These are phyloP conservation scores for Trapa bicornis DNA, from an alignment of 345 rosid species.

Conservation along the genomic window DNA sequence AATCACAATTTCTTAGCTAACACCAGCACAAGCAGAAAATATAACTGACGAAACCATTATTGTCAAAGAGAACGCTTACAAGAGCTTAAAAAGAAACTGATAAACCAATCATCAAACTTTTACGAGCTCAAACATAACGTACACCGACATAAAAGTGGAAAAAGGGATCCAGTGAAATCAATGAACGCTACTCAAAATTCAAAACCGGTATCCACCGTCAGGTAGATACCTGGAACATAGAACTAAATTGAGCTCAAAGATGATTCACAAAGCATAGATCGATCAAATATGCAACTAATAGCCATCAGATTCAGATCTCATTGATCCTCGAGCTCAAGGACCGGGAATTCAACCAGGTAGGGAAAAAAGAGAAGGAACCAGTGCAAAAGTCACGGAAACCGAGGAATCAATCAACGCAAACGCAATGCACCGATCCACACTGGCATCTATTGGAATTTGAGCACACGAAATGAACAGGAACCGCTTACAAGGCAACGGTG, in stretches of 20 bases:
- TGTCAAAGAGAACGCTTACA: not conserved
- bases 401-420: not conserved
- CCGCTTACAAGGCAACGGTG: not conserved
- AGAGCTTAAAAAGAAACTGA: not conserved
- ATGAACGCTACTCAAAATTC: not conserved
- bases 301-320: not conserved
- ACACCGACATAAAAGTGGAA: not conserved
- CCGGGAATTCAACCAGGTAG: not conserved
- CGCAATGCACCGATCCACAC: not conserved
- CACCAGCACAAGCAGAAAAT: not conserved
- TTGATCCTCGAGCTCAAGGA: not conserved
- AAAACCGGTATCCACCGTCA: not conserved
- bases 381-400: not conserved
- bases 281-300: not conserved
- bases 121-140: not conserved
- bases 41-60: not conserved
- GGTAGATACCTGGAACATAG: not conserved
- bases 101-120: not conserved
- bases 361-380: not conserved
- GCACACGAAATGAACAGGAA: not conserved
- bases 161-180: not conserved
- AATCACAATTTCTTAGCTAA: not conserved
- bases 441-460: not conserved
- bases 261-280: not conserved
- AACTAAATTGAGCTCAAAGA: not conserved